Base-by-base conservation (phyloP, 768 basidiomycete species). In the Kwoniella mangroviensis region DNA sequence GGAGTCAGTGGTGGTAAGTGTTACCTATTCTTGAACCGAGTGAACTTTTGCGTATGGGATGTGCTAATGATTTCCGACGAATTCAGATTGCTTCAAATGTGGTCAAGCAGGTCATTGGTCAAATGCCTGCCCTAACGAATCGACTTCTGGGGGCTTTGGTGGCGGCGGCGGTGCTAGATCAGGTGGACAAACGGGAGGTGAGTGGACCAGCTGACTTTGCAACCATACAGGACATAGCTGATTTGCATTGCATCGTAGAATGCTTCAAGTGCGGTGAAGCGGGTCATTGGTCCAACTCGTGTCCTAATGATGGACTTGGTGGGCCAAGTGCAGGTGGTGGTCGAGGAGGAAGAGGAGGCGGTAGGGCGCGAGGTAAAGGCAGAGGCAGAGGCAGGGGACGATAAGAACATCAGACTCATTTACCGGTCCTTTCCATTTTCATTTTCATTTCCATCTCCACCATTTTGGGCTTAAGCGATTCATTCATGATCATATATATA, bases 191-290 rank as follows among this genome's bases (percentile, higher is more conserved):
- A 49, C 45, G 3, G 45, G 45, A 49, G 45, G 45, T 49, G 15
- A 2, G 43, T 17, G 17, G 6, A 3, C 2, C 43, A 45, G 43
- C 43, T 45, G 26, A 2, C 7, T 45, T 45, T 17, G 43, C 43
- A 11, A 2, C 43, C 43, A 3, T 45, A 28, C 51, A 3, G 63
- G 63, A 1, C 13, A 24, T 75, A 88, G 88, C 40, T 87, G 85
- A 77, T 22, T 71, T 78, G 70, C 83, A 85, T 75, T 85, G 85
- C 3, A 80, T 85, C 12, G 83, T 74, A 49, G 73, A 84, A 10
- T 82, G 81, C 73, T 81, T 68, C 72, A 75, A 80, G 40, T 83
- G 82, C 71, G 63, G 71, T 41, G 42, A 75, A 55, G 19, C 54
- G 5, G 81, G 80, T 12, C 82, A 82, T 58, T 81, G 73, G 70